Percentiles rank a stretch among this genome's conserved stretches.
Conservation (phyloP, 495 filamentous ascomycete genomes). For the Daldinia concentrica region DNA sequence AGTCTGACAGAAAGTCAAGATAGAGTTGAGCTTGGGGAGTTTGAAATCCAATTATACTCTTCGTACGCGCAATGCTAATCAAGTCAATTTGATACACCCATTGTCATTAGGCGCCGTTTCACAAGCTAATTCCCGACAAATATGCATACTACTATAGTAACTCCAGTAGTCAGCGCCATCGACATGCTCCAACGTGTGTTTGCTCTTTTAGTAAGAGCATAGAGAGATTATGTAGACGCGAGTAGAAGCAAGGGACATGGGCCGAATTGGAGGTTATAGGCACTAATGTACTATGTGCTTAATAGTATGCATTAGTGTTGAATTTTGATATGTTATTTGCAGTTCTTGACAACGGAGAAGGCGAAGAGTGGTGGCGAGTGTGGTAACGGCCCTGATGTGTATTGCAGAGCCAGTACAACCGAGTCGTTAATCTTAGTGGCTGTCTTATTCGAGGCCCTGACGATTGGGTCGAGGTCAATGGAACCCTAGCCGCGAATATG, state of each 20-base stretch:
- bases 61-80: not conserved
- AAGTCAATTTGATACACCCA: not conserved
- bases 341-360: constrained; percentile 4
- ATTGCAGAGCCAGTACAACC: constrained; percentile 33
- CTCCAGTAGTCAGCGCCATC: constrained; percentile 1
- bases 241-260: constrained; percentile 31
- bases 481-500: constrained; percentile 33
- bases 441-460: constrained; percentile 27
- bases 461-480: constrained; percentile 38
- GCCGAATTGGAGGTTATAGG: constrained; percentile 21
- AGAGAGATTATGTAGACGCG: constrained; percentile 1
- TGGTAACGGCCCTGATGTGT: constrained; percentile 36
- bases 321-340: not conserved
- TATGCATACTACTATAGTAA: not conserved
- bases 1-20: not conserved
- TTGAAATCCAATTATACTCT: not conserved
- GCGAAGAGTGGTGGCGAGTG: constrained; percentile 27
- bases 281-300: constrained; percentile 17
- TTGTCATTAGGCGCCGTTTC: not conserved
- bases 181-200: constrained; percentile 15
- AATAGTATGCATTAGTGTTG: constrained; percentile 29
- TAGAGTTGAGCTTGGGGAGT: not conserved
- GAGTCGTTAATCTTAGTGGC: constrained; percentile 16
- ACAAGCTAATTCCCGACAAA: constrained; percentile 3
- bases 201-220: constrained; percentile 16